Base-by-base conservation (phyloP, 1,139 yeast species). In the Hansenula sp. region DNA sequence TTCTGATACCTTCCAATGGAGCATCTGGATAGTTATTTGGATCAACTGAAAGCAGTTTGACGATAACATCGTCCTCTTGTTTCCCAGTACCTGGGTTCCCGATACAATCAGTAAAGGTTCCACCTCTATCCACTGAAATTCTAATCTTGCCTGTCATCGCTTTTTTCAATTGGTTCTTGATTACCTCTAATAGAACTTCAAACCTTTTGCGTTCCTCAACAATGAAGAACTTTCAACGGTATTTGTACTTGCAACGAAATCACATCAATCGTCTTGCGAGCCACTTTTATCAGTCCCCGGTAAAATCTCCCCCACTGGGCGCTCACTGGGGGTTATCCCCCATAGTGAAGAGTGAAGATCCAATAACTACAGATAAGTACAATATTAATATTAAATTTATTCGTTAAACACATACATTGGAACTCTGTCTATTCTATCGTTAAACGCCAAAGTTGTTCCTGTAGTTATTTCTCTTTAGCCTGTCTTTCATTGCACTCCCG, bases 11-110 rank as follows among this genome's bases (percentile, higher is more conserved):
- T 66, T 90, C 97, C 15, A 91, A 72, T 5, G 96, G 96, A 1
- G 97, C 96, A 70, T 91, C 97, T 5, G 72, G 67, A 60, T 91
- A 90, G 66, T 90, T 90, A 37, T 74, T 69, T 0, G 96, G 96
- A 60, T 91, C 96, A 8, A 85, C 96, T 1, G 96, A 88, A 27
- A 91, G 70, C 35, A 90, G 67, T 63, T 90, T 90, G 33, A 74
- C 68, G 47, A 82, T 72, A 28, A 76, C 71, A 51, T 78, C 82
- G 44, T 72, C 74, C 42, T 69, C 71, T 4, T 42, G 43, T 17
- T 19, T 46, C 45, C 33, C 49, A 35, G 40, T 47, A 36, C 36
- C 57, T 25, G 47, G 45, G 48, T 67, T 70, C 60, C 81, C 75
- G 49, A 77, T 60, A 61, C 90, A 79, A 60, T 89, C 96, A 7